These are phyloP conservation scores for Pseudocercospora macadamiae DNA, from an alignment of 2,329 filamentous ascomycete species.

Conservation along the genomic window DNA sequence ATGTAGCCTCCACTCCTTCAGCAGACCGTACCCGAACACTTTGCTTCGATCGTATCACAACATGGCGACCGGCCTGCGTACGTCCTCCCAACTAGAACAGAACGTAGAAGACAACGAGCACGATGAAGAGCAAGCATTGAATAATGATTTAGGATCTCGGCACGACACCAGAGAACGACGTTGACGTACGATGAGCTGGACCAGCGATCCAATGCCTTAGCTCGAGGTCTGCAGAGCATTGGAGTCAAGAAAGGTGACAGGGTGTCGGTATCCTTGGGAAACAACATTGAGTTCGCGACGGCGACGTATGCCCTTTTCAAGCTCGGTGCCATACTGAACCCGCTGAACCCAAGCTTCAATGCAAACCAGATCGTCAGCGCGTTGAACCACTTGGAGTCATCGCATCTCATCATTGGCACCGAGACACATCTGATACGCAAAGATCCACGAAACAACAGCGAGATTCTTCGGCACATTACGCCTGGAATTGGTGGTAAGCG, in stretches of 20 bases:
- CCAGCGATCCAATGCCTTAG: slow-evolving; percentile 72
- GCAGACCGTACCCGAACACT: slow-evolving; percentile 73
- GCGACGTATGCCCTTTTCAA: slow-evolving; percentile 92
- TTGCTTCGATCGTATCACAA: slow-evolving; percentile 64
- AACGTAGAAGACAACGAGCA: neutral
- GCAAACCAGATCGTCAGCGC: slow-evolving; percentile 75
- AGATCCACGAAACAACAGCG: slow-evolving; percentile 61
- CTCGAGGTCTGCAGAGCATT: slow-evolving; percentile 66
- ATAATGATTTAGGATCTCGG: slow-evolving; percentile 54
- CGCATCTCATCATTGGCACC: slow-evolving; percentile 79
- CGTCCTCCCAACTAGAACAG: slow-evolving; percentile 27
- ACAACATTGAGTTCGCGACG: slow-evolving; percentile 79
- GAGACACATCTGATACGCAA: slow-evolving; percentile 80
- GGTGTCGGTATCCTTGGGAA: slow-evolving; percentile 84
- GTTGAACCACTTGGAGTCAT: slow-evolving; percentile 71
- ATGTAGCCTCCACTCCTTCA: slow-evolving; percentile 67
- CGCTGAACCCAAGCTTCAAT: slow-evolving; percentile 89
- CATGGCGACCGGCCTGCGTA: slow-evolving; percentile 67
- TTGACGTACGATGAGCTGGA: slow-evolving; percentile 79
- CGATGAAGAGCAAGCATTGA: slow-evolving; percentile 11
- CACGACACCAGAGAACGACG: slow-evolving; percentile 62
- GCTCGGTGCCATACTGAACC: slow-evolving; percentile 88
- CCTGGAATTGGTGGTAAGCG: slow-evolving; percentile 36
- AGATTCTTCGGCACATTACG: slow-evolving; percentile 55
- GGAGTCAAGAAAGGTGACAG: slow-evolving; percentile 81